A percentile compares a stretch with the other conserved stretches of the same genome.
Evolutionary conservation across 2,329 filamentous ascomycete species (phyloP).

Genomic region (Clonostachys solani): DNA sequence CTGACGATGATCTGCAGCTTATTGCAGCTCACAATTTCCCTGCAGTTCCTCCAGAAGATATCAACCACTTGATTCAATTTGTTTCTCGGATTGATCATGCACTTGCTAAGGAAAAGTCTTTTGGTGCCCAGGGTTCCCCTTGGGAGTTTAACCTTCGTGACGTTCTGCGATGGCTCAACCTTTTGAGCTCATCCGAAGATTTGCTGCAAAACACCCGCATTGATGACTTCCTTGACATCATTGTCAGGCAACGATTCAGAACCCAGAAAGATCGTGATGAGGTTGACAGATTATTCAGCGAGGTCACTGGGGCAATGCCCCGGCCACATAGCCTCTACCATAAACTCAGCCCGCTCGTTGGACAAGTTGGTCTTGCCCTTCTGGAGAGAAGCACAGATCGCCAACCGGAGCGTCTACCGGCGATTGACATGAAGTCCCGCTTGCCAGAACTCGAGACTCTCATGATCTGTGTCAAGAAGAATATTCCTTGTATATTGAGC

Average conservation of each 20-base stretch:
- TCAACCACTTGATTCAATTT: conserved; percentile 70
- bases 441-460: conserved; percentile 79
- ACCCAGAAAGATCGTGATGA: conserved; percentile 61
- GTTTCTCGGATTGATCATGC: conserved; percentile 75
- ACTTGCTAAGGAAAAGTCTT: conserved; percentile 54
- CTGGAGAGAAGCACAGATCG: conserved; percentile 54
- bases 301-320: conserved; percentile 53
- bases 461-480: conserved; percentile 80
- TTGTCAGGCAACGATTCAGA: conserved; percentile 87
- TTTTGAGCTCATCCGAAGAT: conserved; percentile 48
- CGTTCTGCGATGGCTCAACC: conserved; percentile 78
- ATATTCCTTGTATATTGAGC: conserved; percentile 84
- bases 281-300: conserved; percentile 61
- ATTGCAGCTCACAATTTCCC: conserved; percentile 82
- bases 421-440: conserved; percentile 46
- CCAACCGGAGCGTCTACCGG: conserved; percentile 47
- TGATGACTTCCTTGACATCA: conserved; percentile 73
- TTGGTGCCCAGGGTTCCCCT: conserved; percentile 65
- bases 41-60: conserved; percentile 49
- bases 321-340: conserved; percentile 64
- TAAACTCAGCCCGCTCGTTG: conserved; percentile 57
- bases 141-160: conserved; percentile 97
- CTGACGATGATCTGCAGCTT: conserved; percentile 70
- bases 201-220: conserved; percentile 56
- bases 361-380: conserved; percentile 78